Evolutionary conservation across 2,329 filamentous ascomycete genomes (phyloP).

Genomic region (Trichoderma sp.): DNA sequence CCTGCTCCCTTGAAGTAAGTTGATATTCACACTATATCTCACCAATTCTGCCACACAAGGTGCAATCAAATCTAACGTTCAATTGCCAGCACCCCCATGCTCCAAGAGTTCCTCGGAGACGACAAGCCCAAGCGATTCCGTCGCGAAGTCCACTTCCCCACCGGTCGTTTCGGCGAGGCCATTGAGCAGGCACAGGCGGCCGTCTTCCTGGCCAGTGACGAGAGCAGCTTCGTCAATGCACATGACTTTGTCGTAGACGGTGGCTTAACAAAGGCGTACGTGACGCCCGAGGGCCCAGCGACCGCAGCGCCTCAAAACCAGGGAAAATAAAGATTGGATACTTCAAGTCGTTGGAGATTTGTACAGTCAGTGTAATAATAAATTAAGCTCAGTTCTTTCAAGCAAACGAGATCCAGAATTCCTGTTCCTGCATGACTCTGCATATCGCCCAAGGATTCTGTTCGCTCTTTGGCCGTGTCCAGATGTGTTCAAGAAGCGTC

Average conservation of each 20-base stretch:
- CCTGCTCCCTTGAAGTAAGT: slow-evolving; percentile 65
- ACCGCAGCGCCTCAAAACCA: slow-evolving; percentile 42
- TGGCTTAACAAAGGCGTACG: slow-evolving; percentile 91
- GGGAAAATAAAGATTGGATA: too few relatives aligned
- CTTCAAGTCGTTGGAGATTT: too few relatives aligned
- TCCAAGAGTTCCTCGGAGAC: slow-evolving; percentile 92
- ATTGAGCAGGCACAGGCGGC: slow-evolving; percentile 90
- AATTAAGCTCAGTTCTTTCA: too few relatives aligned
- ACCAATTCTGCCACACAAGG: too few relatives aligned
- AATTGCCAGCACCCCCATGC: slow-evolving; percentile 76
- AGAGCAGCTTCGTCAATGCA: slow-evolving; percentile 86
- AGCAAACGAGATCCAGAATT: too few relatives aligned
- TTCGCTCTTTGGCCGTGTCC: too few relatives aligned
- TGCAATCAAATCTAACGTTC: too few relatives aligned
- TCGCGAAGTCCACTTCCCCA: slow-evolving; percentile 86
- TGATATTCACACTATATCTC: too few relatives aligned
- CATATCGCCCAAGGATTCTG: too few relatives aligned
- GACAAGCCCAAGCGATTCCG: slow-evolving; percentile 77
- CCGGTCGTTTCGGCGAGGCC: slow-evolving; percentile 86
- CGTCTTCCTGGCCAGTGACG: slow-evolving; percentile 81
- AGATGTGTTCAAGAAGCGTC: too few relatives aligned
- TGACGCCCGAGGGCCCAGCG: slow-evolving; percentile 61
- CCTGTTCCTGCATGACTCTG: too few relatives aligned
- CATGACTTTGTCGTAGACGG: slow-evolving; percentile 94
- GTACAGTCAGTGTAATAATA: too few relatives aligned